Evolutionary conservation across 2,329 filamentous ascomycete species (phyloP).

Genomic region (Emmonsiellopsis sp.): DNA sequence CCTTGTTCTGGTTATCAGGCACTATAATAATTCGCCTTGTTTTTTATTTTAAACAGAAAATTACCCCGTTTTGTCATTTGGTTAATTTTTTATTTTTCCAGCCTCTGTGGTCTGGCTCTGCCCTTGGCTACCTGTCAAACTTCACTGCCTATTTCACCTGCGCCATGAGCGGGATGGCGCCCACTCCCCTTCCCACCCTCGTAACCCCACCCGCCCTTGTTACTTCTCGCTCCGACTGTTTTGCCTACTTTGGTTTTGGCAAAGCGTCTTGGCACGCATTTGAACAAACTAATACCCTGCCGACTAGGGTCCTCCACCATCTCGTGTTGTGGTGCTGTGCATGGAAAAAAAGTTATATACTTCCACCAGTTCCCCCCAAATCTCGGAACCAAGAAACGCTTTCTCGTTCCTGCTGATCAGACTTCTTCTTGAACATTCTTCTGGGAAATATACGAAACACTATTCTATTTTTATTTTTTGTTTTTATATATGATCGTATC

Average conservation of each 20-base stretch:
- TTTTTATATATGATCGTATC: neutral
- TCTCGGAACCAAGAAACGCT: conserved; percentile 1
- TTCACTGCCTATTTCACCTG: conserved; percentile 4
- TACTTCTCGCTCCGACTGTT: neutral
- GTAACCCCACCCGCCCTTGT: conserved; percentile 2
- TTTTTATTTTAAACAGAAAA: neutral
- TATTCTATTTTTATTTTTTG: conserved; percentile 3
- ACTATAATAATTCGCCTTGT: neutral
- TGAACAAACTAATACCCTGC: neutral
- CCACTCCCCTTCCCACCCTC: neutral
- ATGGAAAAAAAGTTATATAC: conserved; percentile 2
- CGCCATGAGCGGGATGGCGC: neutral
- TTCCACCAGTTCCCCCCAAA: neutral
- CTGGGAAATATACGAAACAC: neutral
- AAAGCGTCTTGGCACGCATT: conserved; percentile 3
- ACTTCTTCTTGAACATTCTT: neutral
- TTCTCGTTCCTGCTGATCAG: conserved; percentile 4
- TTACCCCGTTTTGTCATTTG: neutral
- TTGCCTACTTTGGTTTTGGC: conserved; percentile 2
- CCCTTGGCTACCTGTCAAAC: conserved; percentile 1
- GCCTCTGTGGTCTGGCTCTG: neutral
- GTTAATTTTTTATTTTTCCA: neutral
- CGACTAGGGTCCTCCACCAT: neutral
- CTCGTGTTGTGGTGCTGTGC: conserved; percentile 3
- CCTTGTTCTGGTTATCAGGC: neutral